Conservation (phyloP, 345 rosid species). For the Heritiera fomes region DNA sequence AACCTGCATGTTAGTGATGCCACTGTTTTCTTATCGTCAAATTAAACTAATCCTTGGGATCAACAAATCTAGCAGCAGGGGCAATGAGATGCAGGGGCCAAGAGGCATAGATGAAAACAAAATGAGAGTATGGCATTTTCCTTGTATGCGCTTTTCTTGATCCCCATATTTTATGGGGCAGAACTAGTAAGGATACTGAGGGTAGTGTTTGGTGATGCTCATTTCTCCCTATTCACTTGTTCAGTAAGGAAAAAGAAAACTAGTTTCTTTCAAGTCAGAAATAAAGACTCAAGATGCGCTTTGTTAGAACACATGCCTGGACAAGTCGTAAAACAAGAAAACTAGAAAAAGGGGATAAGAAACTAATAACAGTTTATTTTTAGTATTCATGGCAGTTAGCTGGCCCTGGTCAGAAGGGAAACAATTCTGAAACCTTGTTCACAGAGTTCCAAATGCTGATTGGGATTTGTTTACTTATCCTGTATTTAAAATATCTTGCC, state of each 20-base stretch:
- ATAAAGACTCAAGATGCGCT: neutral
- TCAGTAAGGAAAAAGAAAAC: too few species aligned
- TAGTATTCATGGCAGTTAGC: neutral
- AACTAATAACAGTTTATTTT: neutral
- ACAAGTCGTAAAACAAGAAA: neutral
- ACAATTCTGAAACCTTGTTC: neutral
- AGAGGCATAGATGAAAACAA: neutral
- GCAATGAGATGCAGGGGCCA: neutral
- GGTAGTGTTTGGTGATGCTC: too few species aligned
- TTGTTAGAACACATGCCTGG: neutral
- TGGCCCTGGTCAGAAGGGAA: neutral
- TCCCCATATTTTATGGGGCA: neutral
- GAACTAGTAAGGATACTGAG: neutral
- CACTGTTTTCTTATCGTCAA: neutral
- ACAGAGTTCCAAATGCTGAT: neutral
- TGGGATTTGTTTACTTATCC: too few species aligned
- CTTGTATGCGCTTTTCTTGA: neutral
- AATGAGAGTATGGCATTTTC: neutral
- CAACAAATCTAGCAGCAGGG: neutral
- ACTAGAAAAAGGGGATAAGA: neutral
- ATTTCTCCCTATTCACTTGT: too few species aligned
- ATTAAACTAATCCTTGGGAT: neutral
- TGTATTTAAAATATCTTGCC: neutral
- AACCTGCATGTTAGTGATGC: neutral
- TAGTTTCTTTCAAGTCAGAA: too few species aligned